Conservation (phyloP, 345 rosid species). For the Ceriops tagal region DNA sequence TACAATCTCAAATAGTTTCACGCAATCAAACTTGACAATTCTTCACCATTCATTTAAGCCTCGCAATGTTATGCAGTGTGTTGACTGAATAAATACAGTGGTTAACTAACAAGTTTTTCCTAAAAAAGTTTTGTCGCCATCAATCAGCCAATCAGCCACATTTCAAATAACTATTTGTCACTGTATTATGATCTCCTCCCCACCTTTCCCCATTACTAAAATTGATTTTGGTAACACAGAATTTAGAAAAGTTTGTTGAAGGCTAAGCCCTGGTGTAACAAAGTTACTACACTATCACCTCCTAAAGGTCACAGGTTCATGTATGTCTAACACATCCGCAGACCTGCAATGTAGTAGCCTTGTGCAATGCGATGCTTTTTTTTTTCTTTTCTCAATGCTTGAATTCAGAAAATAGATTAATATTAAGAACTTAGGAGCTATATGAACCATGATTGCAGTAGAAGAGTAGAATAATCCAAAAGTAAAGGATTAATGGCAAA, state of each 20-base stretch:
- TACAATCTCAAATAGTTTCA: constrained; percentile 12
- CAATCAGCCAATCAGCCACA: neutral
- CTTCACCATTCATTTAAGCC: no score
- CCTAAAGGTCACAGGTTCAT: no score
- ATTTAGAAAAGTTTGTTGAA: neutral
- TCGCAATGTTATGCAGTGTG: no score
- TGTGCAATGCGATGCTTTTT: no score
- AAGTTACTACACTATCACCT: no score
- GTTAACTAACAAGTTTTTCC: no score
- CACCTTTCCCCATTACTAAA: neutral
- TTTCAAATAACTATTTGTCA: neutral
- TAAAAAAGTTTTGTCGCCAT: neutral
- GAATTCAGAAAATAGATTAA: no score
- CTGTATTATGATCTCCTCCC: neutral
- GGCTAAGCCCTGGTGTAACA: no score
- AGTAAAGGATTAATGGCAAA: neutral
- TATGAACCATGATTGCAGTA: neutral
- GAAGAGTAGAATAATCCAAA: neutral
- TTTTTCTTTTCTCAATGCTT: no score
- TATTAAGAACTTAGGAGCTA: neutral
- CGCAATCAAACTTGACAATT: neutral
- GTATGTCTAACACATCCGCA: no score
- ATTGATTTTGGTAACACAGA: neutral
- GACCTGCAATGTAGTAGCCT: no score
- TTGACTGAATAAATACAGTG: no score